Evolutionary conservation across 1,284 basidiomycete genomes (phyloP), one percentile per base, ranked within the genome.

Genomic region (Somion occarium): DNA sequence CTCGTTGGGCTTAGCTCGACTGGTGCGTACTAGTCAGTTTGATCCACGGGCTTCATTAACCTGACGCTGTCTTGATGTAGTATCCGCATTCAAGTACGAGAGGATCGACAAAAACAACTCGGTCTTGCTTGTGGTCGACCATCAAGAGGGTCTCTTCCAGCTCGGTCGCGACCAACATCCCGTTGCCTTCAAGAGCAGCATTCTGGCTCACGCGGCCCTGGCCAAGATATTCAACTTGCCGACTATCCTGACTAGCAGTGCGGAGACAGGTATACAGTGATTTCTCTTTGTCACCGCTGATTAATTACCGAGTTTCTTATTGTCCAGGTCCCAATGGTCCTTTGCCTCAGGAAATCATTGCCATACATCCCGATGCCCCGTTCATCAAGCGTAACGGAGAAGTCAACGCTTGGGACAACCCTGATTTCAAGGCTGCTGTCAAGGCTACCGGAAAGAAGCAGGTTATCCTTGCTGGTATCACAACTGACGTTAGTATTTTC

Each of bases 351-450:
- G 74, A 76, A 55, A 68, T 78, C 47, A 24, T 69, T 15, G 70
- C 63, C 0, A 69, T 76, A 70, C 70, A 76, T 49, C 70, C 73
- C 2, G 58, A 72, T 46, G 71, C 73, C 2, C 67, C 73, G 5
- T 60, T 69, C 53, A 72, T 76, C 63, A 74, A 69, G 61, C 67
- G 75, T 15, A 58, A 69, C n/a, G 74, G 74, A 1, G 73, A 78
- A 58, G 75, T 76, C 12, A 63, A 76, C 52, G 74, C 75, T 12
- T 78, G 75, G 75, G 74, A 76, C 58, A 76, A 74, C 58, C 51
- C 62, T 3, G 74, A 76, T 44, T 76, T 78, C 64, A 65, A 69
- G 38, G 61, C 61, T 1, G 75, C 75, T n/a, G 73, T 78, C 23
- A 60, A 69, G 42, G 72, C 73, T 3, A 75, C 74, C 2, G 73